Conservation (phyloP, 208 protist species). For the Acanthamoeba polyphaga region DNA sequence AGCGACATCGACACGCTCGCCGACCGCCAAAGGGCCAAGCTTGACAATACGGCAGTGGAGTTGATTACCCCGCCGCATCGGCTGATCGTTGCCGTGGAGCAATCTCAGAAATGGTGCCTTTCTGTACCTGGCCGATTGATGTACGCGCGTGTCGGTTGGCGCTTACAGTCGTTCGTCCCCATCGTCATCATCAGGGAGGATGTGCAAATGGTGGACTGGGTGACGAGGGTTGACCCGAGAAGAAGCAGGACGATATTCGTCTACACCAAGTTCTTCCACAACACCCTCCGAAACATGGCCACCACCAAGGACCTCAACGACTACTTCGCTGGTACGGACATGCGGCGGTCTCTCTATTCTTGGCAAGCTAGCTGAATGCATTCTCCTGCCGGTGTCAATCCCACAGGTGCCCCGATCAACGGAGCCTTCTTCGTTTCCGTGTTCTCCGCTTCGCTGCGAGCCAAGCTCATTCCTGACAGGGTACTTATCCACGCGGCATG, state of each 20-base stretch:
- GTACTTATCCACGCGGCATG: background rate
- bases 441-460: slow-evolving; percentile 39
- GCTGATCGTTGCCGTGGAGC: slow-evolving; percentile 36
- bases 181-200: slow-evolving; percentile 60
- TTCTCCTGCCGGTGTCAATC: background rate
- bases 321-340: slow-evolving; percentile 64
- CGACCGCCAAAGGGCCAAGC: background rate
- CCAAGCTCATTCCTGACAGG: slow-evolving; percentile 13
- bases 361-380: background rate
- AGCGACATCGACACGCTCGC: background rate
- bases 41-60: background rate
- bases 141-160: background rate
- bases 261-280: slow-evolving; percentile 24
- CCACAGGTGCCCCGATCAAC: background rate
- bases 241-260: slow-evolving; percentile 70
- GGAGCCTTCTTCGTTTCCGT: slow-evolving; percentile 82
- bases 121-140: background rate
- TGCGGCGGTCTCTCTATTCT: background rate
- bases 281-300: slow-evolving; percentile 68
- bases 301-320: slow-evolving; percentile 71
- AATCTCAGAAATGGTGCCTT: slow-evolving; percentile 9
- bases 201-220: slow-evolving; percentile 70
- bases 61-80: background rate
- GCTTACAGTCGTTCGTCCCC: too few relatives aligned
- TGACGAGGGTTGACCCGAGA: slow-evolving; percentile 81